These are phyloP conservation scores for Colletotrichum spaethianum DNA, from an alignment of 2,329 filamentous ascomycete species.

Conservation along the genomic window DNA sequence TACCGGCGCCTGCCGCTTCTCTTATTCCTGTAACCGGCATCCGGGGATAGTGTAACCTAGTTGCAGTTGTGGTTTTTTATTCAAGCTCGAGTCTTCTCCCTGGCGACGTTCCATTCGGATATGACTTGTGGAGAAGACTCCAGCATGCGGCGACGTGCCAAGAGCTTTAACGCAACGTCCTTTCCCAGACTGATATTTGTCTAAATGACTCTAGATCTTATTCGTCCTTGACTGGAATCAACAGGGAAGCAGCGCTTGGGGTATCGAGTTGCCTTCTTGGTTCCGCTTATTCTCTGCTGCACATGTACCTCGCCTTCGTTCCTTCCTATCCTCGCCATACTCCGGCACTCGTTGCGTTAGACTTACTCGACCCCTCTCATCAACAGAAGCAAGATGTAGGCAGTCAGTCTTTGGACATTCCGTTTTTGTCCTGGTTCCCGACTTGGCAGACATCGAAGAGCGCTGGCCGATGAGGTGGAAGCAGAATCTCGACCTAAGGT, in stretches of 20 bases:
- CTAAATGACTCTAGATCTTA: not conserved
- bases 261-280: conserved; percentile 7
- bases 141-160: conserved; percentile 22
- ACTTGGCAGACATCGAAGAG: conserved; percentile 7
- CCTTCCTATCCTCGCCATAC: conserved; percentile 26
- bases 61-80: not conserved
- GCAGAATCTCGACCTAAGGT: no score
- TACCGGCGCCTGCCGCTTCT: conserved; percentile 11
- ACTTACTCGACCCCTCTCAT: conserved; percentile 1
- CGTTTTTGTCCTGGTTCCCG: conserved; percentile 19
- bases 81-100: not conserved
- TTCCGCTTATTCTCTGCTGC: not conserved
- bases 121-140: not conserved
- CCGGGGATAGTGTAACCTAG: not conserved
- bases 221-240: not conserved
- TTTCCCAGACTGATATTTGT: conserved; percentile 21
- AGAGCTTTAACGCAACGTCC: conserved; percentile 34
- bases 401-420: conserved; percentile 11
- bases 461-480: not conserved
- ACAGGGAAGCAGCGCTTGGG: no score
- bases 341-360: conserved; percentile 14
- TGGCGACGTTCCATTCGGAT: not conserved
- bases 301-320: not conserved
- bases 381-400: not conserved
- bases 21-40: not conserved